Evolutionary conservation across 2,329 filamentous ascomycete genomes (phyloP).

Genomic region (Cladophialophora carrionii): DNA sequence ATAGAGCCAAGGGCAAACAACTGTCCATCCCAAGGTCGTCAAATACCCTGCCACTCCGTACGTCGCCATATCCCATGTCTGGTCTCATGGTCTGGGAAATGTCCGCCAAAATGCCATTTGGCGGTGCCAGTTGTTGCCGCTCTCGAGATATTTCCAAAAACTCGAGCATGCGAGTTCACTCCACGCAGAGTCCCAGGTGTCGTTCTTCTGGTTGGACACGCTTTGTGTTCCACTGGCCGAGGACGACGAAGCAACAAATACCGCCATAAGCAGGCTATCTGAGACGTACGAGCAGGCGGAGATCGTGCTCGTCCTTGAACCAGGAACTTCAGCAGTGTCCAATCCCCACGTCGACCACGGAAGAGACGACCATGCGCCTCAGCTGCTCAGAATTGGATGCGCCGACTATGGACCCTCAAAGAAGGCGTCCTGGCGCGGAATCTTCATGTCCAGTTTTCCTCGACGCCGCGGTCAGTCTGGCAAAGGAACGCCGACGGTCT

Average conservation of each 20-base stretch:
- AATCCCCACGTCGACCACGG: background rate
- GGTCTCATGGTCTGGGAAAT: slow-evolving; percentile 4
- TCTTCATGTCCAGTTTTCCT: slow-evolving; percentile 5
- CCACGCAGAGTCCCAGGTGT: background rate
- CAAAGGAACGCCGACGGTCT: too few species aligned
- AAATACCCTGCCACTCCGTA: background rate
- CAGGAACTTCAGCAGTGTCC: background rate
- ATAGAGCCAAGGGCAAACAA: background rate
- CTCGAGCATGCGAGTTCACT: background rate
- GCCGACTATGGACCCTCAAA: slow-evolving; percentile 4
- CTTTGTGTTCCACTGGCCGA: slow-evolving; percentile 7
- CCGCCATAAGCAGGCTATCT: background rate
- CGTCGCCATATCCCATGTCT: slow-evolving; percentile 7
- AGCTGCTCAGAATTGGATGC: background rate
- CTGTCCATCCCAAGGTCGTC: background rate
- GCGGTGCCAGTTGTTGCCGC: background rate
- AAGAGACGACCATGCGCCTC: background rate
- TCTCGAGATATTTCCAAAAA: background rate
- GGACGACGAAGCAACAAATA: background rate
- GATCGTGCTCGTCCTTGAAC: slow-evolving; percentile 1
- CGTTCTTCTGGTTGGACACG: slow-evolving; percentile 4
- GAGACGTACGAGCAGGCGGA: background rate
- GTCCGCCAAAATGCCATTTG: background rate
- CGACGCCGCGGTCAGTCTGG: background rate
- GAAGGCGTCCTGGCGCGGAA: slow-evolving; percentile 3